A percentile compares a stretch with the other conserved stretches of the same genome.
Evolutionary conservation across 257 asterid species (phyloP).

Genomic region (Linderniella brevidens): DNA sequence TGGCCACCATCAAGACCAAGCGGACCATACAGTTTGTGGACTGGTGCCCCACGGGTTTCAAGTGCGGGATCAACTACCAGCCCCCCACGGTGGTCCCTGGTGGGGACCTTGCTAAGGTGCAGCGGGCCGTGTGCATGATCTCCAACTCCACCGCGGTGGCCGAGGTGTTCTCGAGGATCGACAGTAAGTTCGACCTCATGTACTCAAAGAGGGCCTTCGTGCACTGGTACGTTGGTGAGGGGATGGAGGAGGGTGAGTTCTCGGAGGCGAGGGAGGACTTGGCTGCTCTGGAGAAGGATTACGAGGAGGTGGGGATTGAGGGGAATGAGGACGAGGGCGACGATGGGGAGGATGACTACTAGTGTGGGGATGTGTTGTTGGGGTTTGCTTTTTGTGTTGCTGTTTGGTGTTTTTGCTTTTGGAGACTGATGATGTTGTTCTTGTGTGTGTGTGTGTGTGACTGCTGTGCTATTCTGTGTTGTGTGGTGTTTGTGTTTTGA

Average conservation of each 20-base stretch:
- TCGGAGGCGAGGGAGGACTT: conserved; percentile 34
- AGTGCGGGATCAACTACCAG: conserved; percentile 28
- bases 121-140: conserved; percentile 30
- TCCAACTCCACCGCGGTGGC: conserved; percentile 34
- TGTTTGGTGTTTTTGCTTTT: too few relatives aligned
- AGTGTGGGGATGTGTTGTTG: too few relatives aligned
- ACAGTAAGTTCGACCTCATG: conserved; percentile 29
- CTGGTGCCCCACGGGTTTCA: conserved; percentile 35
- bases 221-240: conserved; percentile 36
- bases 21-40: conserved; percentile 35
- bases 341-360: conserved; percentile 18
- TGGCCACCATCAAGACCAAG: conserved; percentile 25
- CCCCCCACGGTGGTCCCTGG: conserved; percentile 31
- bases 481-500: too few relatives aligned
- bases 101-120: conserved; percentile 29
- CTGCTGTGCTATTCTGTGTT: too few relatives aligned
- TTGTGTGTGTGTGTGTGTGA: too few relatives aligned
- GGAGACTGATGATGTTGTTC: too few relatives aligned
- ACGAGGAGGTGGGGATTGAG: conserved; percentile 18
- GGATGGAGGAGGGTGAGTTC: conserved; percentile 36
- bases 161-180: conserved; percentile 29
- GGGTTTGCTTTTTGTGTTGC: too few relatives aligned
- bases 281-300: conserved; percentile 26
- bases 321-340: not conserved
- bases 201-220: conserved; percentile 30